phyloP scores from a whole-genome alignment of 805 yeast species.

The Tetrapisispora taiwanensis region DNA sequence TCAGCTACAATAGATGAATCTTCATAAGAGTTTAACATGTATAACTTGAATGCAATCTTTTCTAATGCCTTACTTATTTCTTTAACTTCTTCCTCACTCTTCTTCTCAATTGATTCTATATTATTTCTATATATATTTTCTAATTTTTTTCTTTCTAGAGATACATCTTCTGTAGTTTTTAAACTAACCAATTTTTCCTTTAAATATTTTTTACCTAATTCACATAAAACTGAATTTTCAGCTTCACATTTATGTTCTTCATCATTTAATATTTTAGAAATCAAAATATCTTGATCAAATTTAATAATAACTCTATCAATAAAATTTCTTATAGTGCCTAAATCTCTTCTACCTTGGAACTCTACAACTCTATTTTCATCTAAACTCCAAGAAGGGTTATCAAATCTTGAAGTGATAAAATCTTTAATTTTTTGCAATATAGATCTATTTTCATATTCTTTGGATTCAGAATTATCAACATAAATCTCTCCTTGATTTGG shows the following conservation, averaged over 20 bases:
- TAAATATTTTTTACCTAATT: conserved; percentile 11
- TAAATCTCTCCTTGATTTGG: conserved; percentile 32
- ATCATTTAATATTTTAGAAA: conserved; percentile 30
- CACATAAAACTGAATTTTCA: conserved; percentile 6
- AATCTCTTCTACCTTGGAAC: conserved; percentile 44
- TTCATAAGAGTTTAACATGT: conserved; percentile 5
- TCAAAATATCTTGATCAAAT: conserved; percentile 6
- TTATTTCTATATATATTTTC: conserved; percentile 19
- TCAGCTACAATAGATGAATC: background rate
- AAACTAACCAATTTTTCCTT: conserved; percentile 9
- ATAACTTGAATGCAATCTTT: conserved; percentile 18
- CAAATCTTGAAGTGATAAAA: conserved; percentile 3
- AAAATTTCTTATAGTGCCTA: conserved; percentile 41
- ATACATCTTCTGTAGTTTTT: conserved; percentile 32
- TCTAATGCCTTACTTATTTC: conserved; percentile 14
- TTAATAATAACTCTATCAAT: conserved; percentile 29
- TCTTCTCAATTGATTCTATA: conserved; percentile 2
- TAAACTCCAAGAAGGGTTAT: conserved; percentile 15
- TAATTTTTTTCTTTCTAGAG: conserved; percentile 25
- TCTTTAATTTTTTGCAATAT: conserved; percentile 4
- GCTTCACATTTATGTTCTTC: conserved; percentile 6
- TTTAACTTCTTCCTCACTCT: conserved; percentile 15
- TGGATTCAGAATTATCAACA: background rate
- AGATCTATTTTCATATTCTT: background rate
- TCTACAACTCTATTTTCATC: conserved; percentile 38